Evolutionary conservation across 345 rosid species (phyloP).

Genomic region (Aquilaria yunnanensis): DNA sequence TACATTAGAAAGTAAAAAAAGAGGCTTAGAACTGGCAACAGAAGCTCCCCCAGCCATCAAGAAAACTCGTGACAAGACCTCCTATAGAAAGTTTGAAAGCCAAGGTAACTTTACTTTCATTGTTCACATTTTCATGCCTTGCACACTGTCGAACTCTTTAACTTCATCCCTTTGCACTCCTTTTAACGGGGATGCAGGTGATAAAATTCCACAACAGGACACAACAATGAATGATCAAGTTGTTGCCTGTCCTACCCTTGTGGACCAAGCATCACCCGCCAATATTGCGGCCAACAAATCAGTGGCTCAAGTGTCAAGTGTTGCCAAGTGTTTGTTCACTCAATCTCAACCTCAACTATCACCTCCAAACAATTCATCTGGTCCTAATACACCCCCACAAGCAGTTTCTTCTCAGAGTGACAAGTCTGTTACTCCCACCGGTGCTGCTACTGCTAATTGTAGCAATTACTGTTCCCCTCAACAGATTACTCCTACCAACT

Average conservation of each 20-base stretch:
- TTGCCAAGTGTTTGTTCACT: conserved; percentile 71
- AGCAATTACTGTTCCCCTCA: conserved; percentile 35
- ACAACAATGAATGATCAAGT: conserved; percentile 10
- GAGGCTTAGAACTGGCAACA: conserved; percentile 18
- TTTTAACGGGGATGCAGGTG: conserved; percentile 5
- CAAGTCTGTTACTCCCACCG: conserved; percentile 29
- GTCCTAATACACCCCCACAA: conserved; percentile 62
- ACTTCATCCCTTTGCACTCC: not conserved
- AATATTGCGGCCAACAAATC: conserved; percentile 14
- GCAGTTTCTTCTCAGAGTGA: conserved; percentile 29
- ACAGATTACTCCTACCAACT: conserved; percentile 48
- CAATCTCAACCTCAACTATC: conserved; percentile 33
- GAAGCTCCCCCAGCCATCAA: conserved; percentile 37
- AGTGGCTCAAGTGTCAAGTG: conserved; percentile 31
- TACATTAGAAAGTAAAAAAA: conserved; percentile 43
- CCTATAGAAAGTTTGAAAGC: conserved; percentile 21
- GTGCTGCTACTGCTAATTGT: conserved; percentile 23
- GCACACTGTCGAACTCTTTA: not conserved
- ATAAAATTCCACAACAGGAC: conserved; percentile 11
- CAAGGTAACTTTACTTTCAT: conserved; percentile 30
- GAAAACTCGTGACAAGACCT: conserved; percentile 33
- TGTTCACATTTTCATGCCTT: not conserved
- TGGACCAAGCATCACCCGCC: conserved; percentile 16
- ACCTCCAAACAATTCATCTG: conserved; percentile 39
- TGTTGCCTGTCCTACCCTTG: conserved; percentile 21